A percentile compares a stretch with the other conserved stretches of the same genome.
These are phyloP conservation scores for Pythium vanterpoolii DNA, from an alignment of 352 stramenopile genomes.

Conservation along the genomic window DNA sequence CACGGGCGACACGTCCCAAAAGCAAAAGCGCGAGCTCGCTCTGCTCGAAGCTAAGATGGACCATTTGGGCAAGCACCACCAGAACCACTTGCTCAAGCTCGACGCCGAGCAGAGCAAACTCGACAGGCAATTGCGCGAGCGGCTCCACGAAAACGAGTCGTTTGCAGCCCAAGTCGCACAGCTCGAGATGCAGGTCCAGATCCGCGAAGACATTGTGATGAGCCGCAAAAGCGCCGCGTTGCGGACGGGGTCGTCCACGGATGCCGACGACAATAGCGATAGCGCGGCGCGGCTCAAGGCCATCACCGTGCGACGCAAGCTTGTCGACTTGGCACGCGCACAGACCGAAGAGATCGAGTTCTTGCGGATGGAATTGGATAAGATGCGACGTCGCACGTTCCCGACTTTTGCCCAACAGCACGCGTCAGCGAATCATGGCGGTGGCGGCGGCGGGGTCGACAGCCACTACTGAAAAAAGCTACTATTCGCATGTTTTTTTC, in stretches of 20 bases:
- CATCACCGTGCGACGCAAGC: slow-evolving; percentile 83
- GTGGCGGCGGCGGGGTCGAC: slow-evolving; percentile 17
- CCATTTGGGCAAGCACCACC: slow-evolving; percentile 60
- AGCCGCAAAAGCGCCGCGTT: slow-evolving; percentile 56
- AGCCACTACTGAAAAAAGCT: slow-evolving; percentile 4
- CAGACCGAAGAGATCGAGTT: slow-evolving; percentile 92
- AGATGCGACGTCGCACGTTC: slow-evolving; percentile 90
- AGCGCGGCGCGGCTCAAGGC: slow-evolving; percentile 71
- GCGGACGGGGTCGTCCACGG: slow-evolving; percentile 25
- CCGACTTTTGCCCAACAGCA: slow-evolving; percentile 83
- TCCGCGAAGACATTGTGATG: slow-evolving; percentile 84
- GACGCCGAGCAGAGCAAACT: slow-evolving; percentile 45
- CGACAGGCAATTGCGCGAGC: slow-evolving; percentile 58
- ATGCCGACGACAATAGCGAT: slow-evolving; percentile 6
- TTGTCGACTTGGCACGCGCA: slow-evolving; percentile 86
- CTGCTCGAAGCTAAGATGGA: slow-evolving; percentile 74
- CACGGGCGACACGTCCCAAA: slow-evolving; percentile 73
- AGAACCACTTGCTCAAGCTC: slow-evolving; percentile 63
- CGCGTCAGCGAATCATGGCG: slow-evolving; percentile 22
- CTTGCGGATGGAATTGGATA: slow-evolving; percentile 85
- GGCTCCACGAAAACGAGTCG: slow-evolving; percentile 73
- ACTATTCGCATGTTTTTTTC: background rate
- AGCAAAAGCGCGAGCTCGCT: slow-evolving; percentile 69
- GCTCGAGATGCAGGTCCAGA: slow-evolving; percentile 81
- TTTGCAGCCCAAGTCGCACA: slow-evolving; percentile 77